phyloP scores from a whole-genome alignment of 208 protist genomes.

The Kentomonas sorsogonicus region DNA sequence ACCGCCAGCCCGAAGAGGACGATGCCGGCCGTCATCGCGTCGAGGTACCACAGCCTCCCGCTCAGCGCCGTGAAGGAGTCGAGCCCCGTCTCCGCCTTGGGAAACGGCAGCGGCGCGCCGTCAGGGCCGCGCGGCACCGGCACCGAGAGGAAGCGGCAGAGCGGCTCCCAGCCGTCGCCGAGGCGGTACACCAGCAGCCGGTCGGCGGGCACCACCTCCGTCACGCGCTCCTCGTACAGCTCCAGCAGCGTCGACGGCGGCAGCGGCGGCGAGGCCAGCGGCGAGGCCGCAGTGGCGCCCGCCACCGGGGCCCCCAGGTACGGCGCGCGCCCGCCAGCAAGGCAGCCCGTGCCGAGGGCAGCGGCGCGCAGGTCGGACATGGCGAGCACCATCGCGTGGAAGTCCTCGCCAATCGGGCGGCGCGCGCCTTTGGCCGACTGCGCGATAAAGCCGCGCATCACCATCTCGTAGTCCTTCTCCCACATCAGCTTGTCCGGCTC shows the following conservation, averaged over 20 bases:
- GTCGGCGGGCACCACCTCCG: constrained; percentile 59
- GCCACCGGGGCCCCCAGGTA: constrained; percentile 10
- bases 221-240: constrained; percentile 70
- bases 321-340: constrained; percentile 5
- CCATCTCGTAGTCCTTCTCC: constrained; percentile 34
- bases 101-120: constrained; percentile 42
- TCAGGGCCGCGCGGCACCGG: constrained; percentile 23
- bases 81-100: constrained; percentile 26
- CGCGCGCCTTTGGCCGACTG: constrained; percentile 8
- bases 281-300: constrained; percentile 13
- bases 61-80: constrained; percentile 37
- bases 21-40: constrained; percentile 23
- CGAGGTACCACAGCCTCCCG: constrained; percentile 25
- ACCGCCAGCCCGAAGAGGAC: constrained; percentile 24
- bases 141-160: constrained; percentile 62
- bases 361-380: constrained; percentile 45
- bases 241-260: constrained; percentile 54
- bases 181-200: constrained; percentile 73
- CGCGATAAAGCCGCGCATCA: constrained; percentile 1
- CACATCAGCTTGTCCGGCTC: constrained; percentile 71
- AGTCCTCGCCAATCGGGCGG: constrained; percentile 13
- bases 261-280: constrained; percentile 22
- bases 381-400: constrained; percentile 50
- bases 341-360: constrained; percentile 15
- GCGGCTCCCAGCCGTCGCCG: constrained; percentile 68